These are phyloP conservation scores for Botrytis fabae DNA, from an alignment of 2,329 filamentous ascomycete species.

Conservation along the genomic window DNA sequence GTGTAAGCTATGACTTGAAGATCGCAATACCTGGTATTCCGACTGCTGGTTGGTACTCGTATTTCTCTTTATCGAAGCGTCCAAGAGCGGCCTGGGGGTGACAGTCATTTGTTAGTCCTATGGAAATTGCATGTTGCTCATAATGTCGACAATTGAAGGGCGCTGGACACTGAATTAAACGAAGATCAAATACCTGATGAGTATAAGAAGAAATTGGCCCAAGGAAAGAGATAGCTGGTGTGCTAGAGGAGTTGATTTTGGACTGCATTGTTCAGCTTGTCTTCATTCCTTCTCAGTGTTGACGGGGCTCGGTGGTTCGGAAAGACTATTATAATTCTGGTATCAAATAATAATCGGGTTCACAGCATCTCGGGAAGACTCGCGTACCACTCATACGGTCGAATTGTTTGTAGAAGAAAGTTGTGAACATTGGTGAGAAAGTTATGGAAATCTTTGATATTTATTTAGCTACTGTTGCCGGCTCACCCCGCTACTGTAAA, in stretches of 20 bases:
- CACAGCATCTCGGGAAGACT: constrained; percentile 22
- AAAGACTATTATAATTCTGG: not conserved
- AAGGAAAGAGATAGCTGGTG: constrained; percentile 54
- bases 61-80: constrained; percentile 45
- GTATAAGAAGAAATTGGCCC: constrained; percentile 68
- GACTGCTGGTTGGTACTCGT: constrained; percentile 25
- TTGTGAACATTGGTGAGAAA: not conserved
- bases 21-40: constrained; percentile 30
- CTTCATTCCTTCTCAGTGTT: constrained; percentile 14
- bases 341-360: constrained; percentile 4
- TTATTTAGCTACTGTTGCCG: constrained; percentile 12
- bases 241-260: constrained; percentile 12
- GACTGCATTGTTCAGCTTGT: constrained; percentile 19
- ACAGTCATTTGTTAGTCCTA: constrained; percentile 36
- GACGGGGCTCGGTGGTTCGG: constrained; percentile 12
- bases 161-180: constrained; percentile 25
- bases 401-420: constrained; percentile 1
- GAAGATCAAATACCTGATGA: constrained; percentile 57
- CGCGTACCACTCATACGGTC: constrained; percentile 21
- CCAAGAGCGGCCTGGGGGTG: constrained; percentile 53
- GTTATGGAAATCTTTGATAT: constrained; percentile 11
- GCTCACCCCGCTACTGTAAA: constrained; percentile 20
- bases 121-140: constrained; percentile 13
- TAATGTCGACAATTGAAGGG: constrained; percentile 24
- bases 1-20: not conserved